phyloP scores from a whole-genome alignment of 208 protist genomes.

The Leishmania braziliensis region DNA sequence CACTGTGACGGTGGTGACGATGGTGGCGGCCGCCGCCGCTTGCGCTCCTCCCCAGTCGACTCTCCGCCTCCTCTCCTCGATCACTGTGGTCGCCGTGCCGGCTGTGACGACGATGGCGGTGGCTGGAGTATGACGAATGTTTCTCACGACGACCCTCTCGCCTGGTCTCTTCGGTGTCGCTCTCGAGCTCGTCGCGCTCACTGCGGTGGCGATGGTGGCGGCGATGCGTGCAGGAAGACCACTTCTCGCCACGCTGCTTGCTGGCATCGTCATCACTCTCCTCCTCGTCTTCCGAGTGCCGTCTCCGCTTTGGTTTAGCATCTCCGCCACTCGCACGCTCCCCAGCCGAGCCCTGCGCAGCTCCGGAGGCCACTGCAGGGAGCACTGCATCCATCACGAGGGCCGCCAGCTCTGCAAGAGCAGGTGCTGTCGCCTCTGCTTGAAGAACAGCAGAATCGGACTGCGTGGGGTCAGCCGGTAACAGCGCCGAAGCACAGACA shows the following conservation, averaged over 20 bases:
- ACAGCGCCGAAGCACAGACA: not conserved
- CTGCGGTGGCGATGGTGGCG: slow-evolving; percentile 19
- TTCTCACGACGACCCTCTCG: not conserved
- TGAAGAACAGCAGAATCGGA: not conserved
- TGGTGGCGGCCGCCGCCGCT: slow-evolving; percentile 2
- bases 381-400: slow-evolving; percentile 22
- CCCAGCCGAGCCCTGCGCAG: not conserved
- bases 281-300: not conserved
- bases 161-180: not conserved
- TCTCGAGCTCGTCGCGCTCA: slow-evolving; percentile 10
- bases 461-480: slow-evolving; percentile 22
- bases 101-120: not conserved
- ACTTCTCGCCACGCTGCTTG: not conserved
- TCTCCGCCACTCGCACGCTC: slow-evolving; percentile 2
- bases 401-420: slow-evolving; percentile 20
- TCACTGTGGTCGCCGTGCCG: not conserved
- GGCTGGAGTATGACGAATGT: not conserved
- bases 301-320: not conserved
- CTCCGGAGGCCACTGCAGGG: not conserved
- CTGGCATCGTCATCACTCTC: not conserved
- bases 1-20: not conserved
- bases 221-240: not conserved
- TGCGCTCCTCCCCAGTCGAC: not conserved
- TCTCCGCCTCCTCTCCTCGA: slow-evolving; percentile 1
- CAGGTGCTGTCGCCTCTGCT: not conserved